phyloP scores from a whole-genome alignment of 2,329 filamentous ascomycete species.

The Penicillium janthinellum region DNA sequence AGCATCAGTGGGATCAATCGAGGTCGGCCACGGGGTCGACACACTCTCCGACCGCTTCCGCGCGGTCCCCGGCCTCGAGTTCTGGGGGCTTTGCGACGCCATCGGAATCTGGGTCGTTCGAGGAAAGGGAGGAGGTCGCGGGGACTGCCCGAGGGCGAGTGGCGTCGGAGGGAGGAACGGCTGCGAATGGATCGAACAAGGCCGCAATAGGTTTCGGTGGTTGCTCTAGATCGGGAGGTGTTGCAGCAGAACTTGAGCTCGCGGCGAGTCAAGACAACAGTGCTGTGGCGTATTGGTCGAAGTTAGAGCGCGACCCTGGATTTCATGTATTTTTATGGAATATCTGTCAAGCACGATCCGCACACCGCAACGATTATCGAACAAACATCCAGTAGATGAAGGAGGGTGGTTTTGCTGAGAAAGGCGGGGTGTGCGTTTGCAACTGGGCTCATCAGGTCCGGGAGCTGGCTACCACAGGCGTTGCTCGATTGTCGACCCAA shows the following conservation, averaged over 20 bases:
- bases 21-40: not conserved
- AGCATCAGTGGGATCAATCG: not conserved
- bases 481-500: conserved; percentile 6
- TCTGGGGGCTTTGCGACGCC: conserved; percentile 8
- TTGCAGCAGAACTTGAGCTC: not conserved
- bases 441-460: conserved; percentile 10
- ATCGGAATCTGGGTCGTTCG: conserved; percentile 1
- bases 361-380: conserved; percentile 4
- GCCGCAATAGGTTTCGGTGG: not conserved
- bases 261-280: not conserved
- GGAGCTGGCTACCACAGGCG: conserved; percentile 10
- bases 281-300: not conserved
- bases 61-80: conserved; percentile 6
- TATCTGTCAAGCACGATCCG: not conserved
- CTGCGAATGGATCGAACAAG: not conserved
- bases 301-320: not conserved
- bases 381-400: conserved; percentile 6
- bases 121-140: not conserved
- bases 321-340: not conserved
- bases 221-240: not conserved
- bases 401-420: not conserved
- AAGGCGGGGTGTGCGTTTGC: conserved; percentile 9
- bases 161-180: not conserved
- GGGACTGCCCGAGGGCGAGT: not conserved
- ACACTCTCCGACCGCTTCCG: conserved; percentile 16